Base-by-base conservation (phyloP, 2,329 filamentous ascomycete species). In the Xylariales sp. region DNA sequence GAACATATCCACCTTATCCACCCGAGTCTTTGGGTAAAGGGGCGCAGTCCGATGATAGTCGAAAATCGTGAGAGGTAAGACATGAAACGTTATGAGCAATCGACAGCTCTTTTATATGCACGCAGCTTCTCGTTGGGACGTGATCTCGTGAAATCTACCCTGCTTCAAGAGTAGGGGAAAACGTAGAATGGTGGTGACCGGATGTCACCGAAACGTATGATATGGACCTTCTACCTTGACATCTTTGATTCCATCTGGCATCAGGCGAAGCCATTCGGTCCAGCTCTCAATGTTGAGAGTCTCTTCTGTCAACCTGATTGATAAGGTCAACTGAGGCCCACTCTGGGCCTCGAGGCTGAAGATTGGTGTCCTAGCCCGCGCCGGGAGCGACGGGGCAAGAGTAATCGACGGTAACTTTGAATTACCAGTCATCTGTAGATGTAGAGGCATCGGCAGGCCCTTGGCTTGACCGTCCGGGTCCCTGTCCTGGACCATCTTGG, bases 181-280 rank as follows among this genome's bases (percentile, higher is more conserved):
- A 36, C 40, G 31, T 31, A 27, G 14, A 31, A 11, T 22, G 4
- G 22, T 3, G 32, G 15, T 22, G 16, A 20, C 4, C 7, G 4
- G 10, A 10, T 20, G 19, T 65, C 55, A 67, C 51, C 64, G 60
- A 51, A 65, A 65, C 53, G 62, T 62, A 55, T 59, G 59, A 46
- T 62, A 74, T 15, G 73, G 71, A 3, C 71, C 71, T 18, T 79
- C 74, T 31, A 78, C 68, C 55, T 71, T 74, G 42, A 78, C 64
- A 44, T 78, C 74, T 49, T 63, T 70, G 48, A 79, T 68, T 6
- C 73, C 70, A 43, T 77, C 73, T 2, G 76, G 76, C 68, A 80
- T 74, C 52, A 74, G 61, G 16, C 76, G 70, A 47, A 80, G 57
- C 74, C 76, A 80, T 51, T 80, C 75, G 40, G 69, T 64, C 75